A percentile compares a stretch with the other conserved stretches of the same genome.
These are phyloP conservation scores for Lumnitzera littorea DNA, from an alignment of 345 rosid species.

Conservation along the genomic window DNA sequence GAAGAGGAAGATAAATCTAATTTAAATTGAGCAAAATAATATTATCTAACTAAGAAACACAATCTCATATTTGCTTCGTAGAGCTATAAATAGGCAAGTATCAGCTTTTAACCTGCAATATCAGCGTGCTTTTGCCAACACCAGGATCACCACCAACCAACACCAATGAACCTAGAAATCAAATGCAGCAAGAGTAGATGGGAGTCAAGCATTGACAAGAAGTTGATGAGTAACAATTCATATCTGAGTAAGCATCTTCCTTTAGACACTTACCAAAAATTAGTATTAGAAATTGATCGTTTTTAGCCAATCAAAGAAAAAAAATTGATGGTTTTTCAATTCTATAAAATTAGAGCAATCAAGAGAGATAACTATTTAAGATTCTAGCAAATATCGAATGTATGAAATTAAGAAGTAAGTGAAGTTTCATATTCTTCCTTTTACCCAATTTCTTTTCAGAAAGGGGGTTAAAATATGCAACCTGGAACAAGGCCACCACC, in stretches of 20 bases:
- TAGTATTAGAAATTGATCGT: too few species aligned
- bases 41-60: too few species aligned
- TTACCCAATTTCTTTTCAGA: neutral
- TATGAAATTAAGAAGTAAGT: neutral
- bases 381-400: conserved; percentile 1
- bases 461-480: conserved; percentile 8
- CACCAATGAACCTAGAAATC: conserved; percentile 65
- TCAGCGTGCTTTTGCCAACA: conserved; percentile 90
- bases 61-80: too few species aligned
- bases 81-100: neutral
- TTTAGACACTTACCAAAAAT: too few species aligned
- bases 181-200: neutral
- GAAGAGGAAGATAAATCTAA: conserved; percentile 1
- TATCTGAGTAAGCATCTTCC: too few species aligned
- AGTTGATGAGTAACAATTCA: too few species aligned
- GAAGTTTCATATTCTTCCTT: too few species aligned
- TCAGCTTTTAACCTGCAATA: conserved; percentile 58
- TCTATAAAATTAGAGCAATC: too few species aligned
- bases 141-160: conserved; percentile 96
- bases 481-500: conserved; percentile 99
- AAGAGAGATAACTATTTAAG: neutral
- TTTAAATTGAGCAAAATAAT: conserved; percentile 1
- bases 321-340: too few species aligned
- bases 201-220: neutral
- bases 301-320: too few species aligned